phyloP scores from a whole-genome alignment of 2,329 filamentous ascomycete species.

The Fusarium nodosum region DNA sequence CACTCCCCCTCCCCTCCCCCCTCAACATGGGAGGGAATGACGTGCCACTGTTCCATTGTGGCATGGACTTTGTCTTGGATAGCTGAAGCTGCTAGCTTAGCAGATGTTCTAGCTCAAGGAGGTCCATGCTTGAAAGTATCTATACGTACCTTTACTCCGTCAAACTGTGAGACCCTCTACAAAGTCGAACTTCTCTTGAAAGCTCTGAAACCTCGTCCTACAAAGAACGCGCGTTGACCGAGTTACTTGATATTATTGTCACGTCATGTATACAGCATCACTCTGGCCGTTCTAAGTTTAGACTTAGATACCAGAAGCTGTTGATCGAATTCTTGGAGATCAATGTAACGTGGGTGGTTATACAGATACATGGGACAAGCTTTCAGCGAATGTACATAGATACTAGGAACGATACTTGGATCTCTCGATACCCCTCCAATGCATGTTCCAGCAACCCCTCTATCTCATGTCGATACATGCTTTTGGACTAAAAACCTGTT shows the following conservation, averaged over 20 bases:
- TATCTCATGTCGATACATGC: slow-evolving; percentile 10
- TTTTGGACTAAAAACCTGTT: slow-evolving; percentile 40
- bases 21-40: slow-evolving; percentile 38
- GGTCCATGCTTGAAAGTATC: slow-evolving; percentile 10
- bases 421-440: slow-evolving; percentile 28
- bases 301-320: slow-evolving; percentile 9
- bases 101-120: slow-evolving; percentile 23
- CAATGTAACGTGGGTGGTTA: slow-evolving; percentile 8
- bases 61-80: slow-evolving; percentile 34
- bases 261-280: slow-evolving; percentile 5
- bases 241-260: slow-evolving; percentile 17
- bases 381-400: slow-evolving; percentile 4
- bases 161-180: slow-evolving; percentile 12
- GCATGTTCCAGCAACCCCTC: slow-evolving; percentile 12
- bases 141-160: slow-evolving; percentile 13
- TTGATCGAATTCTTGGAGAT: slow-evolving; percentile 19
- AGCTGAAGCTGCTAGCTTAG: slow-evolving; percentile 28
- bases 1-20: slow-evolving; percentile 13
- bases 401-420: slow-evolving; percentile 16
- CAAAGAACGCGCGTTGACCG: slow-evolving; percentile 35
- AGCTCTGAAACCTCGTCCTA: slow-evolving; percentile 24
- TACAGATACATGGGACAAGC: slow-evolving; percentile 19
- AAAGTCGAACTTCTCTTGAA: not conserved
- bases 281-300: slow-evolving; percentile 18
- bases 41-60: slow-evolving; percentile 43